Percentiles rank a stretch among this genome's conserved stretches.
Conservation (phyloP, 768 basidiomycete species). For the Russula emetica region DNA sequence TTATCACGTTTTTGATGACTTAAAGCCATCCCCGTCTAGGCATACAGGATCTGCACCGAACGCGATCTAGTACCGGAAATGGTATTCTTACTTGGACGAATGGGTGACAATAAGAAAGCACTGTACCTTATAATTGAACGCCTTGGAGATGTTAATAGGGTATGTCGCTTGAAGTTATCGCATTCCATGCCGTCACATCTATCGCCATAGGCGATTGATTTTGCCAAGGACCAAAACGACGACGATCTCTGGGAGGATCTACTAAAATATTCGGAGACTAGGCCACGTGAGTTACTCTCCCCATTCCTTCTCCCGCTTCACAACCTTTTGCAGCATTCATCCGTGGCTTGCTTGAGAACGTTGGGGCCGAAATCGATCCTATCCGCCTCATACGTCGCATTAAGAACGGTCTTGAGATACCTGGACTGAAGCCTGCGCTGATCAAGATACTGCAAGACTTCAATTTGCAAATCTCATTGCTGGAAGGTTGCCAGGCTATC, state of each 20-base stretch:
- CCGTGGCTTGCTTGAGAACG: conserved; percentile 89
- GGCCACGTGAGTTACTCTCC: conserved; percentile 57
- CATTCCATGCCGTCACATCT: neutral
- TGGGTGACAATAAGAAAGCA: conserved; percentile 97
- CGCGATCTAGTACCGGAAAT: conserved; percentile 90
- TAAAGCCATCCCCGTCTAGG: conserved; percentile 43
- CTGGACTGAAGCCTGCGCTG: conserved; percentile 87
- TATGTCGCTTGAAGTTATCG: conserved; percentile 36
- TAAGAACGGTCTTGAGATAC: conserved; percentile 94
- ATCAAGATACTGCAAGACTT: conserved; percentile 98
- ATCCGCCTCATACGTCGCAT: conserved; percentile 91
- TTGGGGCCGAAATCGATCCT: conserved; percentile 94
- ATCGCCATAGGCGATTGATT: conserved; percentile 64
- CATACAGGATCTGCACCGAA: conserved; percentile 79
- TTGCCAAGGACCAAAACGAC: conserved; percentile 95
- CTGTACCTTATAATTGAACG: conserved; percentile 92
- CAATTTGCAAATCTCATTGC: conserved; percentile 85
- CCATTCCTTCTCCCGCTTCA: conserved; percentile 7
- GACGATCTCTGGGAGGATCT: conserved; percentile 98
- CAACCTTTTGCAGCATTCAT: conserved; percentile 67
- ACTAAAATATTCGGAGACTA: conserved; percentile 87
- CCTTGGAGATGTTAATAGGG: conserved; percentile 86
- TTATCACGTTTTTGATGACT: neutral
- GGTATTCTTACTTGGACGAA: conserved; percentile 94
- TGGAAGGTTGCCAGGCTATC: conserved; percentile 90